Percentiles rank a stretch among this genome's conserved stretches.
phyloP scores from a whole-genome alignment of 202 grass and related monocot genomes.

The Saccharum hybrid region DNA sequence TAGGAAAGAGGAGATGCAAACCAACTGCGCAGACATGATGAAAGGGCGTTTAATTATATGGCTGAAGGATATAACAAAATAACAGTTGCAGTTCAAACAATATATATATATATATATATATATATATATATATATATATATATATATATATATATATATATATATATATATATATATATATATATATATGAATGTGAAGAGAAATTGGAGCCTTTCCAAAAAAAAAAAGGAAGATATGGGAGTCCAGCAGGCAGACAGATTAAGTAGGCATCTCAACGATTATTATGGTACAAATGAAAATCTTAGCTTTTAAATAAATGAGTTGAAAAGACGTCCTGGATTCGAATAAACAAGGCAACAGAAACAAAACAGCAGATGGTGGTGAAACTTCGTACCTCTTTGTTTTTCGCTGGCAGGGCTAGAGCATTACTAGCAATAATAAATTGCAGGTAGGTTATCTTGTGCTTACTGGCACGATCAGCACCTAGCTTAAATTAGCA shows the following conservation, averaged over 20 bases:
- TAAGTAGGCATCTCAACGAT: neutral
- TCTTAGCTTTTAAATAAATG: neutral
- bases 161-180: no score
- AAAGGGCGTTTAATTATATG: neutral
- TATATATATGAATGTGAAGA: neutral
- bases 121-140: no score
- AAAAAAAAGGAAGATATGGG: neutral
- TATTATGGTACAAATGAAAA: constrained; percentile 1
- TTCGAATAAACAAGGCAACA: constrained; percentile 8
- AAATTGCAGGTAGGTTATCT: neutral
- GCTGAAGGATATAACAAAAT: neutral
- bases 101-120: no score
- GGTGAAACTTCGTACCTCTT: neutral
- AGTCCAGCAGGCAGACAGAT: neutral
- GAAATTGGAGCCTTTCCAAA: neutral
- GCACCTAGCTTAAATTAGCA: neutral
- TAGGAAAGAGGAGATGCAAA: constrained; percentile 10
- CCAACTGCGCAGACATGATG: no score
- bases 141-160: no score
- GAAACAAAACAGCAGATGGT: neutral
- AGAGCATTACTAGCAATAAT: neutral
- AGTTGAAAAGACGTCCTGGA: neutral
- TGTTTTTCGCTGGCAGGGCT: neutral
- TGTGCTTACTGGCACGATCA: neutral
- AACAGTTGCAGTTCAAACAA: neutral